Percentiles rank a stretch among this genome's conserved stretches.
phyloP scores from a whole-genome alignment of 352 stramenopile genomes.

The Pythium aristosporum region DNA sequence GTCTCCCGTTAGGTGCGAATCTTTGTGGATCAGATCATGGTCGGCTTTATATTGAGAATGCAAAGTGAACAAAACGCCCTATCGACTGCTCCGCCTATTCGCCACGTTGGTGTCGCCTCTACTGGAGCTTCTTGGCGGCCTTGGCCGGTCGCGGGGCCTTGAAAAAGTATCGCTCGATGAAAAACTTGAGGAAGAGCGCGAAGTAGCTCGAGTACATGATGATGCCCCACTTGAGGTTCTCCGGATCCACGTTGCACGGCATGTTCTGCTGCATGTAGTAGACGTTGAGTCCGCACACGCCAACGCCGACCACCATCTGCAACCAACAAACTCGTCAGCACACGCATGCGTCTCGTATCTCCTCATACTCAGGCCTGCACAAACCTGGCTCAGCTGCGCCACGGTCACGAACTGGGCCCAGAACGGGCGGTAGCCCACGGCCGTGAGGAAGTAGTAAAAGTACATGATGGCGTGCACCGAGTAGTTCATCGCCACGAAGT shows the following conservation, averaged over 20 bases:
- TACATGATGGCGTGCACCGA: slow-evolving; percentile 98
- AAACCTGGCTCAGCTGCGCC: slow-evolving; percentile 89
- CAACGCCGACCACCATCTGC: slow-evolving; percentile 74
- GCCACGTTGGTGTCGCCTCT: slow-evolving; percentile 12
- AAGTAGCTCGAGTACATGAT: slow-evolving; percentile 96
- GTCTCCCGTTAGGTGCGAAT: too few species aligned
- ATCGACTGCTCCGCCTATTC: neutral
- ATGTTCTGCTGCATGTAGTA: slow-evolving; percentile 78
- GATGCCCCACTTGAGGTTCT: slow-evolving; percentile 88
- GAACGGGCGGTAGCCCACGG: slow-evolving; percentile 70
- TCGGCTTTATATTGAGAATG: slow-evolving; percentile 1
- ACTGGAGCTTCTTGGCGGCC: slow-evolving; percentile 30
- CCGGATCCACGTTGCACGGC: slow-evolving; percentile 71
- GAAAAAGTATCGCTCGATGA: slow-evolving; percentile 87
- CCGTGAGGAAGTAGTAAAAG: slow-evolving; percentile 94
- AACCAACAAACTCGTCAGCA: slow-evolving; percentile 1
- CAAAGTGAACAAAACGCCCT: neutral
- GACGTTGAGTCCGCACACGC: slow-evolving; percentile 65
- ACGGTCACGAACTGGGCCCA: slow-evolving; percentile 88
- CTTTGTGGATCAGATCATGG: too few species aligned
- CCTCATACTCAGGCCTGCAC: neutral
- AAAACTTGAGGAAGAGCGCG: slow-evolving; percentile 92
- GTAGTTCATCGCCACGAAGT: slow-evolving; percentile 99
- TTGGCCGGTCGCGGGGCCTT: slow-evolving; percentile 15
- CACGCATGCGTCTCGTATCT: neutral